Evolutionary conservation across 352 stramenopile genomes (phyloP).

Genomic region (Aphanomyces euteiches): DNA sequence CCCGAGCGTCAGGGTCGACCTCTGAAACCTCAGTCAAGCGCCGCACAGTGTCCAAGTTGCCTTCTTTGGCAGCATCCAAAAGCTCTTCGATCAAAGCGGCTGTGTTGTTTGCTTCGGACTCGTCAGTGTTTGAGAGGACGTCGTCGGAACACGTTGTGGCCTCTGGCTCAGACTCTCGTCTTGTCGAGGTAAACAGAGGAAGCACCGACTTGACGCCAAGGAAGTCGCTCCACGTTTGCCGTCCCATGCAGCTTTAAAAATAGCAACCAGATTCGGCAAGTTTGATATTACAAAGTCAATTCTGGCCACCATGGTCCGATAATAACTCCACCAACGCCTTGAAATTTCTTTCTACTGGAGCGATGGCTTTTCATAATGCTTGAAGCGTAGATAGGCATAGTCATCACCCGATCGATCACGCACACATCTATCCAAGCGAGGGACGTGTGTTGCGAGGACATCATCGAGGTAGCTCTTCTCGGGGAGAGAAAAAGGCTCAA

Average conservation of each 20-base stretch:
- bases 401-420: slow-evolving; percentile 74
- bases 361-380: slow-evolving; percentile 41
- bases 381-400: slow-evolving; percentile 80
- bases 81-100: slow-evolving; percentile 43
- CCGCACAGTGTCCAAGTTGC: slow-evolving; percentile 49
- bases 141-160: not conserved
- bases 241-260: too few relatives aligned
- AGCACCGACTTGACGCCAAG: not conserved
- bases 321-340: too few relatives aligned
- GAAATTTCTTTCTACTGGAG: slow-evolving; percentile 11
- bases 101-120: not conserved
- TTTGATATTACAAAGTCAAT: too few relatives aligned
- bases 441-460: slow-evolving; percentile 71
- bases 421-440: slow-evolving; percentile 72
- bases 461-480: slow-evolving; percentile 78
- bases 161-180: not conserved
- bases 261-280: too few relatives aligned
- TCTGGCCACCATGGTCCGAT: too few relatives aligned
- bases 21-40: slow-evolving; percentile 44
- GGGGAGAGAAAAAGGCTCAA: slow-evolving; percentile 47
- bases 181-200: not conserved
- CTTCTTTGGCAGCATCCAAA: slow-evolving; percentile 60
- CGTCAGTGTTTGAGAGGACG: not conserved
- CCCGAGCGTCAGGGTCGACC: slow-evolving; percentile 47
- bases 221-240: slow-evolving; percentile 13